A percentile compares a stretch with the other conserved stretches of the same genome.
Evolutionary conservation across 129 eudicot genomes (phyloP).

Genomic region (Tagetes erecta): DNA sequence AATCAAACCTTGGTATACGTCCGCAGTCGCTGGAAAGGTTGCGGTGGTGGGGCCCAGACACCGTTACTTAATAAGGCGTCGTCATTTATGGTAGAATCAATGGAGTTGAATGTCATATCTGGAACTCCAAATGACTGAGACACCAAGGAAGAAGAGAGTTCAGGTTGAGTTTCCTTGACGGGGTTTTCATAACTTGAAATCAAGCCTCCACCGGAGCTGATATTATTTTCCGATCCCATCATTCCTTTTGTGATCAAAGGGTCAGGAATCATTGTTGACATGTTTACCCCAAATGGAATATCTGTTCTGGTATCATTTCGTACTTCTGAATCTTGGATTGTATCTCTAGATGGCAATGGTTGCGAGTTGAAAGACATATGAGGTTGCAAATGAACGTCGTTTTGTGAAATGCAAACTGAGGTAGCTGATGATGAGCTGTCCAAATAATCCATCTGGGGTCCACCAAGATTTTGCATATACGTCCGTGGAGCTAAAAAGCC

Average conservation of each 20-base stretch:
- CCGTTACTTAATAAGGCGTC: slow-evolving; percentile 59
- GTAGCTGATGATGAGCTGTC: slow-evolving; percentile 93
- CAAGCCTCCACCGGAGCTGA: slow-evolving; percentile 61
- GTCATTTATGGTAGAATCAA: slow-evolving; percentile 74
- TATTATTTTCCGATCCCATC: slow-evolving; percentile 56
- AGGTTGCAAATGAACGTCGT: slow-evolving; percentile 51
- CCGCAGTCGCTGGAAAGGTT: slow-evolving; percentile 77
- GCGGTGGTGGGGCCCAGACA: slow-evolving; percentile 80
- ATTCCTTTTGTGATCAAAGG: slow-evolving; percentile 60
- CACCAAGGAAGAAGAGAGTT: slow-evolving; percentile 83
- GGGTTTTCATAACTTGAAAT: slow-evolving; percentile 48
- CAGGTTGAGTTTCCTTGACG: slow-evolving; percentile 66
- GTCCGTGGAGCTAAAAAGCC: slow-evolving; percentile 59
- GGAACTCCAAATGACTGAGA: slow-evolving; percentile 95
- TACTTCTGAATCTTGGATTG: slow-evolving; percentile 48
- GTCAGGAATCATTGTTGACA: slow-evolving; percentile 76
- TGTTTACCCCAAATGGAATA: slow-evolving; percentile 44
- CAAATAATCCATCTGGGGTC: slow-evolving; percentile 76
- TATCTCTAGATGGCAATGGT: slow-evolving; percentile 51
- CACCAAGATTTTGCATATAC: slow-evolving; percentile 46
- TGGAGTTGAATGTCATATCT: slow-evolving; percentile 78
- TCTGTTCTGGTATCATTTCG: slow-evolving; percentile 46
- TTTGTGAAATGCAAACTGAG: slow-evolving; percentile 70
- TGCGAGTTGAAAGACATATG: slow-evolving; percentile 66
- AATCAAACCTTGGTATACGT: slow-evolving; percentile 81